Base-by-base conservation (phyloP, 129 eudicot species). In the Chrysanthemum seticuspe region DNA sequence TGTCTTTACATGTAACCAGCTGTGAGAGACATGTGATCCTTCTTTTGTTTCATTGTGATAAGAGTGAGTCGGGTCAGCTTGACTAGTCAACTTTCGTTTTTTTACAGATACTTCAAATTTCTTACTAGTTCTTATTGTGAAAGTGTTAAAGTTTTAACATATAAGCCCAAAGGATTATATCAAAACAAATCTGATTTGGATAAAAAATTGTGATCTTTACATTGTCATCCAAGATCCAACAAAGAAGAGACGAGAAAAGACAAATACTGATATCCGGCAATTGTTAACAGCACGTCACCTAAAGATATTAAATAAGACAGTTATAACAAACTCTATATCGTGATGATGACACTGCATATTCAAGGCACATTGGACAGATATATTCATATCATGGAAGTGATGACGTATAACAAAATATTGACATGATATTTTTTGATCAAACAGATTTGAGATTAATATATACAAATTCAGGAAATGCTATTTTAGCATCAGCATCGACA, bases 1-100 rank as follows among this genome's bases (percentile, higher is more conserved):
- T 57, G 71, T 62, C 73, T 27, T 70, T n/a, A 80, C 70, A 29
- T 68, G 75, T 70, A 48, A 60, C 56, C 59, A 31, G 60, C 49
- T 27, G 54, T 51, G 13, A 21, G 52, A 23, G 21, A 56, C 67
- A 76, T 67, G 80, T 68, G 62, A 48, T 59, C 44, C 36, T 44
- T 65, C 8, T 52, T 65, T 40, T 65, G 59, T 66, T 56, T 56
- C 60, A 55, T 40, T 53, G 59, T 66, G 59, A 67, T 65, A 55
- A n/a, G 55, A 53, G 66, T 64, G 66, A 65, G 56, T 75, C 73
- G 49, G 51, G 7, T 36, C 44, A 36, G 1, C 44, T 31, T 31
- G 36, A 31, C 36, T 3, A 4, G 36, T 31, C 36, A 31, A 31
- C 36, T 31, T 31, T 31, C 36, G 6, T 31, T 31, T 31, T 31